Evolutionary conservation across 2,329 filamentous ascomycete species (phyloP).

Genomic region (Knufia fluminis): DNA sequence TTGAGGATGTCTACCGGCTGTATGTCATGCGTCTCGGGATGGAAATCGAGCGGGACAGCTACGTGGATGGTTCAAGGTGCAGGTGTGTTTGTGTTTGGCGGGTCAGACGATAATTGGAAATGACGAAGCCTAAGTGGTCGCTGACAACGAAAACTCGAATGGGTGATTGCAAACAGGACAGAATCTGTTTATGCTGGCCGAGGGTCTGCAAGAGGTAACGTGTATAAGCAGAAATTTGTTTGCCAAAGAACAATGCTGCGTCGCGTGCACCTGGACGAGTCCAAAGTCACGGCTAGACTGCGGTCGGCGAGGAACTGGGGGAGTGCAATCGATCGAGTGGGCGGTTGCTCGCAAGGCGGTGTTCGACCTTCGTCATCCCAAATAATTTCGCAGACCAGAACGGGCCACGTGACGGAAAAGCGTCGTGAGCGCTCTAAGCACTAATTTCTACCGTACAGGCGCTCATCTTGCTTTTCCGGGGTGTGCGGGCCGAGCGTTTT

Average conservation of each 20-base stretch:
- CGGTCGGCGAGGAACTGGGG: conserved; percentile 1
- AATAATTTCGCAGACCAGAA: too few relatives aligned
- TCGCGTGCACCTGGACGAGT: background rate
- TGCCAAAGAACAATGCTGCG: background rate
- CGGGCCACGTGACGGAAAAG: too few relatives aligned
- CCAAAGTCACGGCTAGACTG: background rate
- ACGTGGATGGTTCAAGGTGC: background rate
- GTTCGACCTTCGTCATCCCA: background rate
- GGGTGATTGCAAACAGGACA: background rate
- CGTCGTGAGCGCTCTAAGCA: too few relatives aligned
- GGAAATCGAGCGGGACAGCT: background rate
- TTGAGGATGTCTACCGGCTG: background rate
- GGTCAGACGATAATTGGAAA: background rate
- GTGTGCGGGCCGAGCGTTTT: background rate
- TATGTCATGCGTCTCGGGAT: conserved; percentile 1
- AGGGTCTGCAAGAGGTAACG: background rate
- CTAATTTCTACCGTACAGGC: too few relatives aligned
- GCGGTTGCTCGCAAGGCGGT: background rate
- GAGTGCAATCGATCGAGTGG: background rate
- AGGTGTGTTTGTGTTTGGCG: background rate
- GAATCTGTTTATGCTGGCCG: background rate
- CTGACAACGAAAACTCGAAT: background rate
- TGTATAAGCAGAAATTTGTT: conserved; percentile 1
- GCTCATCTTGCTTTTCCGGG: too few relatives aligned
- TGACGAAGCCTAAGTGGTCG: background rate